phyloP scores from a whole-genome alignment of 345 rosid species.

The Bruguiera gymnorhiza region DNA sequence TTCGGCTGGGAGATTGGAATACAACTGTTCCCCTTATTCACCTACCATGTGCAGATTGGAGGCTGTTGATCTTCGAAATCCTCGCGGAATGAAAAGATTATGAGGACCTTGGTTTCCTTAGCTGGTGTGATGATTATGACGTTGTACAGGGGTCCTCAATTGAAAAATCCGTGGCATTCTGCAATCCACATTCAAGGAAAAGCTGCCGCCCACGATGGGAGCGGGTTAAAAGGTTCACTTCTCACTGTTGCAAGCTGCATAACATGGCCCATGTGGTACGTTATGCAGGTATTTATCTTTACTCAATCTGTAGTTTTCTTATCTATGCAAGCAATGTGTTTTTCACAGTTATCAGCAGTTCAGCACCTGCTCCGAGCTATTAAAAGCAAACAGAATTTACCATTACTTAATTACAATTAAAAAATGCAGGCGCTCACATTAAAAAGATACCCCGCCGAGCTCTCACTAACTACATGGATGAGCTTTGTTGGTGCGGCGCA shows the following conservation, averaged over 20 bases:
- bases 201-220: slow-evolving; percentile 24
- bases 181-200: slow-evolving; percentile 34
- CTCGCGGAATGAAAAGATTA: slow-evolving; percentile 50
- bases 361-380: too few species aligned
- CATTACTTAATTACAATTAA: not conserved
- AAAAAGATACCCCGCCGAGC: slow-evolving; percentile 58
- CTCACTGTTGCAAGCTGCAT: slow-evolving; percentile 58
- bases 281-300: slow-evolving; percentile 50
- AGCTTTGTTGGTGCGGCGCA: slow-evolving; percentile 53
- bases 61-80: slow-evolving; percentile 42
- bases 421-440: slow-evolving; percentile 47
- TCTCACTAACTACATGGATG: slow-evolving; percentile 70
- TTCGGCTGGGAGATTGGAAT: not conserved
- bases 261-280: slow-evolving; percentile 54
- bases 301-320: not conserved
- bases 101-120: slow-evolving; percentile 50
- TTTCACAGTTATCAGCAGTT: not conserved
- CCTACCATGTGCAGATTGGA: slow-evolving; percentile 40
- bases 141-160: slow-evolving; percentile 47
- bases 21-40: not conserved
- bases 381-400: not conserved
- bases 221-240: slow-evolving; percentile 59
- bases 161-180: slow-evolving; percentile 41
- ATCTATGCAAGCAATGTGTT: too few species aligned
- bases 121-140: slow-evolving; percentile 55